Percentiles rank a stretch among this genome's conserved stretches.
phyloP scores from a whole-genome alignment of 371 early-diverging fungal genomes.

The Rhizopus microsporus region DNA sequence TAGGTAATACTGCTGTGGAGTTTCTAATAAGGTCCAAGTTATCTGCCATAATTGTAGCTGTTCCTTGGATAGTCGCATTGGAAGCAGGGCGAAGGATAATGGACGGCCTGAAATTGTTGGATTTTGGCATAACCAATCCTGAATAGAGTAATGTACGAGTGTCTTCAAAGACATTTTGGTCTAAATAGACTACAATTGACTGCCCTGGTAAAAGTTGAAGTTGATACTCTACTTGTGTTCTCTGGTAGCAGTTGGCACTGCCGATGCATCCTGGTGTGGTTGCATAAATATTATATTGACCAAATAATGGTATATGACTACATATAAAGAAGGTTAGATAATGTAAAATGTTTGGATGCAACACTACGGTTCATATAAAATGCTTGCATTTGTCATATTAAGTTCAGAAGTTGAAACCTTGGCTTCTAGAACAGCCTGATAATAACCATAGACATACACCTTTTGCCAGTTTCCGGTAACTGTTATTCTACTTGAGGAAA shows the following conservation, averaged over 20 bases:
- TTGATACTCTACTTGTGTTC: slow-evolving; percentile 49
- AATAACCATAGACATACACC: slow-evolving; percentile 34
- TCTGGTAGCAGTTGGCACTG: slow-evolving; percentile 49
- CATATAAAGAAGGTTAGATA: neutral
- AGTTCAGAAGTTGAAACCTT: slow-evolving; percentile 32
- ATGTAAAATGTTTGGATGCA: neutral
- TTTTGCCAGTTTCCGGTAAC: slow-evolving; percentile 35
- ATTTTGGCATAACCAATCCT: slow-evolving; percentile 44
- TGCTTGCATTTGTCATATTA: slow-evolving; percentile 34
- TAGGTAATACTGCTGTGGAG: slow-evolving; percentile 22
- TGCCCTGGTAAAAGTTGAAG: slow-evolving; percentile 39
- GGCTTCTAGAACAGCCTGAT: slow-evolving; percentile 36
- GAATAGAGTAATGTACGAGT: slow-evolving; percentile 42
- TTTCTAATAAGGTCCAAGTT: slow-evolving; percentile 30
- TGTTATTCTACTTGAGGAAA: neutral
- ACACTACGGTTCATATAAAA: slow-evolving; percentile 51
- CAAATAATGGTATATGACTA: slow-evolving; percentile 57
- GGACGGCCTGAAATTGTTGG: slow-evolving; percentile 24
- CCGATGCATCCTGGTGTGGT: slow-evolving; percentile 68
- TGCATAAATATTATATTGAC: slow-evolving; percentile 63
- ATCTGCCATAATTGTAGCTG: slow-evolving; percentile 31
- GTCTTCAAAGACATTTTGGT: slow-evolving; percentile 44
- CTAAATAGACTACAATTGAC: slow-evolving; percentile 27
- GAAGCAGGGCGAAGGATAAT: slow-evolving; percentile 19
- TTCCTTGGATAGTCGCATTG: slow-evolving; percentile 21